Evolutionary conservation across 192 early-diverging fungal genomes (phyloP).

Genomic region (Coemansia sp.): DNA sequence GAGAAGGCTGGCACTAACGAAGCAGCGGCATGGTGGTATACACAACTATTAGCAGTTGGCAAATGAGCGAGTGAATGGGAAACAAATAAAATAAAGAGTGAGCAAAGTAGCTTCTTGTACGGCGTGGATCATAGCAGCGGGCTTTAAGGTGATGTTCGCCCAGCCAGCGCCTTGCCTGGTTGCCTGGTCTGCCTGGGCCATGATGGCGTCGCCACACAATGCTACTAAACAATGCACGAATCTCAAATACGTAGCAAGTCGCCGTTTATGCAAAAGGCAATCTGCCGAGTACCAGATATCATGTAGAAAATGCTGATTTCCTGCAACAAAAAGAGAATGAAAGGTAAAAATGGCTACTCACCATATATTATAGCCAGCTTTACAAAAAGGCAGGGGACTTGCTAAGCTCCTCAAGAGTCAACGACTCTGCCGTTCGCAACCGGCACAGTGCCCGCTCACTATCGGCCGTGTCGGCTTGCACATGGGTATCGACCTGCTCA

Average conservation of each 20-base stretch:
- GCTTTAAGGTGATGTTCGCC: background rate
- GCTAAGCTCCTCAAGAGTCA: background rate
- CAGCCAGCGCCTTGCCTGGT: background rate
- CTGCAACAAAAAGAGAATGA: too few relatives aligned
- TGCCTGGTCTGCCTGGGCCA: background rate
- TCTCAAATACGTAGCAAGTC: background rate
- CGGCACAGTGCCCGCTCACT: conserved; percentile 5
- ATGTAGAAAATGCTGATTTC: too few relatives aligned
- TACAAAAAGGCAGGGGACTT: background rate
- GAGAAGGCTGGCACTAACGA: background rate
- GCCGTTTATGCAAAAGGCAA: background rate
- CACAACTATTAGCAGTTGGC: too few relatives aligned
- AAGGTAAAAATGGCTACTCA: too few relatives aligned
- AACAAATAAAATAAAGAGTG: too few relatives aligned
- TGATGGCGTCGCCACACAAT: background rate
- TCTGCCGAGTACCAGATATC: too few relatives aligned
- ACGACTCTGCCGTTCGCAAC: background rate
- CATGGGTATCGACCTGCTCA: background rate
- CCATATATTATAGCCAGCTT: too few relatives aligned
- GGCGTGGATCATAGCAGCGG: too few relatives aligned
- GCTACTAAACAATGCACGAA: background rate
- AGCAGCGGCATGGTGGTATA: background rate
- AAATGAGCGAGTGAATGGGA: too few relatives aligned
- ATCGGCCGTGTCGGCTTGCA: background rate
- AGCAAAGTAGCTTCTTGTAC: too few relatives aligned